Percentiles rank a stretch among this genome's conserved stretches.
These are phyloP conservation scores for Aspergillus sp. DNA, from an alignment of 2,329 filamentous ascomycete genomes.

Conservation along the genomic window DNA sequence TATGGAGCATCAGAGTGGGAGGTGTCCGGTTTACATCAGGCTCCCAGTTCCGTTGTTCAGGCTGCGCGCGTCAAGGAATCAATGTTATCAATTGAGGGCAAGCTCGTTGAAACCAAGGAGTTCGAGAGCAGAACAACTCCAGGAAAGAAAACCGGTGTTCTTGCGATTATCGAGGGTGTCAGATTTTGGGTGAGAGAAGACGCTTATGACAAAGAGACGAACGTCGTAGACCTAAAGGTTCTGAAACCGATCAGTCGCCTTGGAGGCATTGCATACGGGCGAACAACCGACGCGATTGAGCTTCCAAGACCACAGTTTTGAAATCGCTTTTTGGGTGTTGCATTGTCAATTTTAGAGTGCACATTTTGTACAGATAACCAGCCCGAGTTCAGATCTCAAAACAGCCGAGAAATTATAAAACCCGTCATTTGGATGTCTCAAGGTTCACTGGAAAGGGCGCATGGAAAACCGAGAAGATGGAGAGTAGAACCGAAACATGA, in stretches of 20 bases:
- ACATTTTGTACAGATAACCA: neutral
- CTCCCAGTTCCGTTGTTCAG: slow-evolving; percentile 63
- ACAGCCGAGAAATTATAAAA: neutral
- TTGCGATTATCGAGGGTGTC: slow-evolving; percentile 79
- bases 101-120: slow-evolving; percentile 70
- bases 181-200: slow-evolving; percentile 89
- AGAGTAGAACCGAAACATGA: neutral
- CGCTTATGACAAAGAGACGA: slow-evolving; percentile 75
- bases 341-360: neutral
- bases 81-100: slow-evolving; percentile 78
- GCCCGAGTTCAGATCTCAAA: neutral
- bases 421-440: neutral
- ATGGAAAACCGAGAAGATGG: neutral
- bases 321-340: neutral
- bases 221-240: slow-evolving; percentile 72
- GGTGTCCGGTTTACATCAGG: slow-evolving; percentile 72
- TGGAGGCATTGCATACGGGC: slow-evolving; percentile 82
- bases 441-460: neutral
- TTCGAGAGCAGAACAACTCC: slow-evolving; percentile 71
- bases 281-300: slow-evolving; percentile 69
- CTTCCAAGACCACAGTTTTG: slow-evolving; percentile 49
- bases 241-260: slow-evolving; percentile 74
- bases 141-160: slow-evolving; percentile 71
- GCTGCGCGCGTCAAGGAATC: slow-evolving; percentile 77
- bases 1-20: slow-evolving; percentile 77